Conservation (phyloP, 768 basidiomycete species). For the Tylopilus rubrobrunneus region DNA sequence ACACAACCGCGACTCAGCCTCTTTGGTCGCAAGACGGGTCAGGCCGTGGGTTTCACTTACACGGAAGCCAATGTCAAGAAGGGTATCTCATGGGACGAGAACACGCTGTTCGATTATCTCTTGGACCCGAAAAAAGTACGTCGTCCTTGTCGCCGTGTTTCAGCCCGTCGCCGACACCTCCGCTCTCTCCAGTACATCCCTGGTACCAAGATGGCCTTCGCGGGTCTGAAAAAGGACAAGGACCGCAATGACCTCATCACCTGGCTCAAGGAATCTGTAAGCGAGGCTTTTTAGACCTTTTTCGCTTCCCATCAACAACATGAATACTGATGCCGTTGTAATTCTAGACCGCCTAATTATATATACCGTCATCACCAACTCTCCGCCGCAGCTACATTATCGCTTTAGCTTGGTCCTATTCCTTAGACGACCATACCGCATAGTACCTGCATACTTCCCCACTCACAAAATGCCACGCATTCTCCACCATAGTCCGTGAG, state of each 20-base stretch:
- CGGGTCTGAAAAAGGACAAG: constrained; percentile 98
- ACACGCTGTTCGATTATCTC: constrained; percentile 93
- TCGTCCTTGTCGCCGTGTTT: background rate
- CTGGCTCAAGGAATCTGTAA: constrained; percentile 69
- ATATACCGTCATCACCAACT: constrained; percentile 14
- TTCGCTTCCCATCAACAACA: background rate
- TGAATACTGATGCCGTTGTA: background rate
- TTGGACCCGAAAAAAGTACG: constrained; percentile 96
- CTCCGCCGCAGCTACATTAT: constrained; percentile 20
- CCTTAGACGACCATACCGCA: constrained; percentile 33
- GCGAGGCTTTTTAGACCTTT: constrained; percentile 22
- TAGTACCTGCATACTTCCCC: constrained; percentile 23
- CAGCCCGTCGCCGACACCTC: background rate
- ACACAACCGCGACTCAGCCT: constrained; percentile 40
- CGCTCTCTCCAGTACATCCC: constrained; percentile 71
- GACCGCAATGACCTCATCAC: constrained; percentile 94
- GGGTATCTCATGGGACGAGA: constrained; percentile 79
- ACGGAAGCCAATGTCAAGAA: constrained; percentile 96
- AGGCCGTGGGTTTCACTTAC: constrained; percentile 83
- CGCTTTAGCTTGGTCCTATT: constrained; percentile 27
- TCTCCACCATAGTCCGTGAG: background rate
- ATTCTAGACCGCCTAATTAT: constrained; percentile 27
- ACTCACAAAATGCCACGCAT: constrained; percentile 26
- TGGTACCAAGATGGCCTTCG: constrained; percentile 98
- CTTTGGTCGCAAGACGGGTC: constrained; percentile 84